These are phyloP conservation scores for Malus hybrid DNA, from an alignment of 331 rosid species.

Conservation along the genomic window DNA sequence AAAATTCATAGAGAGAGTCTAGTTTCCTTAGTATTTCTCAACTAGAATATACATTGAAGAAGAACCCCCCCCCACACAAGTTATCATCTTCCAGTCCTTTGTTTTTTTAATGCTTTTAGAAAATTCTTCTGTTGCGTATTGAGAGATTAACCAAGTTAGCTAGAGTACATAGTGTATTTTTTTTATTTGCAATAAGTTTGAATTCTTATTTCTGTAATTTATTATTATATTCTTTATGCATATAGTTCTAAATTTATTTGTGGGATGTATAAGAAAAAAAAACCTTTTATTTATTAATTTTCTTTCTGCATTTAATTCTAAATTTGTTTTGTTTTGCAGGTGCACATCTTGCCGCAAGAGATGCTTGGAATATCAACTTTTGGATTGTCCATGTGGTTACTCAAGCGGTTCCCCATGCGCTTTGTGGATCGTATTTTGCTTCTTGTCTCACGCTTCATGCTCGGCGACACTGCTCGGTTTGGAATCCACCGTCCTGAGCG, in stretches of 20 bases:
- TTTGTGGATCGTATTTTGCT: conserved; percentile 79
- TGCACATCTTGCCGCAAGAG: conserved; percentile 87
- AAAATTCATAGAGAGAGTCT: too few relatives aligned
- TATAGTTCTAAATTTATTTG: too few relatives aligned
- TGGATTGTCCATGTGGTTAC: conserved; percentile 81
- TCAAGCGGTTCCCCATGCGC: conserved; percentile 70
- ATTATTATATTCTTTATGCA: too few relatives aligned
- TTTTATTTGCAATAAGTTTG: background rate
- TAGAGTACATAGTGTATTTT: background rate
- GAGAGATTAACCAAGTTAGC: background rate
- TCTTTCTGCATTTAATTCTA: background rate
- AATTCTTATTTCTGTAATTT: background rate
- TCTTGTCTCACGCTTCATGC: conserved; percentile 55
- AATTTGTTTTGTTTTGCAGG: conserved; percentile 30
- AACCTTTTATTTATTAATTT: background rate
- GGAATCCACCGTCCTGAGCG: conserved; percentile 76
- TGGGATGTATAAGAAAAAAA: too few relatives aligned
- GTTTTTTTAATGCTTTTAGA: background rate
- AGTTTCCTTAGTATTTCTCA: too few relatives aligned
- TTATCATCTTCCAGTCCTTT: background rate
- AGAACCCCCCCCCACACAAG: background rate
- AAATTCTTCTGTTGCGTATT: background rate
- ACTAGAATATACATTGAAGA: background rate
- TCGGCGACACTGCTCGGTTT: conserved; percentile 71
- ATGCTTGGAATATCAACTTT: conserved; percentile 91